Evolutionary conservation across 805 yeast genomes (phyloP).

Genomic region (Wickerhamiella kazuoi): DNA sequence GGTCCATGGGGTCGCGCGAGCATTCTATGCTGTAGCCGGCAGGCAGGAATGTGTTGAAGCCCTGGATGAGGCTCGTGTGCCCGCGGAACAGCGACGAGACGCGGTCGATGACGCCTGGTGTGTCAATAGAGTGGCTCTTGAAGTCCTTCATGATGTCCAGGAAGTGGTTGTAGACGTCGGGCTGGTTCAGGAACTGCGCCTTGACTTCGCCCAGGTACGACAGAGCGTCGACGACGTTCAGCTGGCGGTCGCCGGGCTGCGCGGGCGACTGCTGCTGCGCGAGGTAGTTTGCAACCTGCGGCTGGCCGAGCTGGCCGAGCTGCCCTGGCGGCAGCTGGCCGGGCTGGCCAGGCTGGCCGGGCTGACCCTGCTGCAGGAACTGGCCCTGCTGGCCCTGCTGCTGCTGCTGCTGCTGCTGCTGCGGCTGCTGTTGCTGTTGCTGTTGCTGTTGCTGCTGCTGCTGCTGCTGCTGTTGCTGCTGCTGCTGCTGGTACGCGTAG

Average conservation of each 20-base stretch:
- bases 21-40: slow-evolving; percentile 91
- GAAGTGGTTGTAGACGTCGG: slow-evolving; percentile 90
- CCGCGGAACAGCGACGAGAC: slow-evolving; percentile 84
- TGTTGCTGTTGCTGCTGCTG: slow-evolving; percentile 7
- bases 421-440: slow-evolving; percentile 1
- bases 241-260: slow-evolving; percentile 30
- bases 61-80: slow-evolving; percentile 82
- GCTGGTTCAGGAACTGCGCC: slow-evolving; percentile 75
- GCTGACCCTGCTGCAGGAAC: not conserved
- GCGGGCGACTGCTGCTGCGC: not conserved
- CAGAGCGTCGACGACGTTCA: slow-evolving; percentile 90
- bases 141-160: slow-evolving; percentile 98
- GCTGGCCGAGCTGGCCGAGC: not conserved
- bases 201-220: slow-evolving; percentile 92
- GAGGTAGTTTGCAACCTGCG: not conserved
- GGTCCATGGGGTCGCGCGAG: slow-evolving; percentile 73
- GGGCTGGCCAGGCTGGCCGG: slow-evolving; percentile 5
- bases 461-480: slow-evolving; percentile 10
- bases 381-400: not conserved
- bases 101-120: slow-evolving; percentile 96
- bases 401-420: not conserved
- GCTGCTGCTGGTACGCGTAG: slow-evolving; percentile 7
- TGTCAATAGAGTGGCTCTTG: slow-evolving; percentile 87
- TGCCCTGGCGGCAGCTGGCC: not conserved
- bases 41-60: slow-evolving; percentile 92